Percentiles rank a stretch among this genome's conserved stretches.
These are phyloP conservation scores for Elongisporangium anandrum DNA, from an alignment of 352 stramenopile genomes.

Conservation along the genomic window DNA sequence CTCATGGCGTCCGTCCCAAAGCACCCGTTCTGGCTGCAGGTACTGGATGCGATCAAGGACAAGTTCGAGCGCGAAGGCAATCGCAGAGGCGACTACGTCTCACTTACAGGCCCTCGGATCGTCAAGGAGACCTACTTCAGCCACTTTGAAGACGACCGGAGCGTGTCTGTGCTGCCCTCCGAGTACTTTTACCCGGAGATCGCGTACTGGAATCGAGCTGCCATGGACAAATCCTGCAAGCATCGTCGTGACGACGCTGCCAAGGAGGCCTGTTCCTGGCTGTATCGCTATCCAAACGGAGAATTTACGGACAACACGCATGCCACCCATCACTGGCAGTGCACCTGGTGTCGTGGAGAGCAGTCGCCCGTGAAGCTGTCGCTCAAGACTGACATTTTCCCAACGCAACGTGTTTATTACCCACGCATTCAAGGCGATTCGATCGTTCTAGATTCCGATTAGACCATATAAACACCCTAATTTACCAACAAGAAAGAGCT, in stretches of 20 bases:
- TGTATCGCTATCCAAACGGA: conserved; percentile 30
- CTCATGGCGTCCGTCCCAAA: conserved; percentile 43
- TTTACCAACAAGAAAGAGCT: not conserved
- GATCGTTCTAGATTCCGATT: conserved; percentile 1
- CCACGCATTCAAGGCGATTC: not conserved
- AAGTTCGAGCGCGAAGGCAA: conserved; percentile 28
- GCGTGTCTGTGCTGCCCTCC: conserved; percentile 22
- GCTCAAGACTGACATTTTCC: conserved; percentile 20
- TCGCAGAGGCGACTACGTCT: conserved; percentile 20
- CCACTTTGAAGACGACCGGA: conserved; percentile 2
- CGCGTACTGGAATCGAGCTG: conserved; percentile 40
- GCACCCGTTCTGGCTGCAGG: conserved; percentile 45
- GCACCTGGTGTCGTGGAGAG: conserved; percentile 46
- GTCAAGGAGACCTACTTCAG: conserved; percentile 36
- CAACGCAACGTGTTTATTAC: not conserved
- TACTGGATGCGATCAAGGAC: conserved; percentile 41
- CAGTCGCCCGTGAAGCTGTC: conserved; percentile 17
- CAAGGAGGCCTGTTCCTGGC: conserved; percentile 31
- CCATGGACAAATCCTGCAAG: conserved; percentile 24
- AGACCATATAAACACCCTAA: not conserved
- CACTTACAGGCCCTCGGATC: conserved; percentile 43
- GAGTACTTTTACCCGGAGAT: conserved; percentile 58
- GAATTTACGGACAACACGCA: conserved; percentile 41
- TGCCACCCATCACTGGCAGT: conserved; percentile 54
- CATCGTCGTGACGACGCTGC: conserved; percentile 12